These are phyloP conservation scores for Lentinula sp. DNA, from an alignment of 768 basidiomycete species.

Conservation along the genomic window DNA sequence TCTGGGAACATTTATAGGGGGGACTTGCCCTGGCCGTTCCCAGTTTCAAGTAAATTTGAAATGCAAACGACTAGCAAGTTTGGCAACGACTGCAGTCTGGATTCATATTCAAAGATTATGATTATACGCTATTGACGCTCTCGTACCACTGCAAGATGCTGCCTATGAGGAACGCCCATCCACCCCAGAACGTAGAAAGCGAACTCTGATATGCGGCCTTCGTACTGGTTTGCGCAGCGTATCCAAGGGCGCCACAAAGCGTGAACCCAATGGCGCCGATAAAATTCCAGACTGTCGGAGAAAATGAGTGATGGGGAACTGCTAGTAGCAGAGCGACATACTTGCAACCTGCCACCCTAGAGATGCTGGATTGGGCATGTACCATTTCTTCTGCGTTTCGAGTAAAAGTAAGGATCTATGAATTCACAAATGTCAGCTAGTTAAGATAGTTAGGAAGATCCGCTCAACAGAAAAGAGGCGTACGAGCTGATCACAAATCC, in stretches of 20 bases:
- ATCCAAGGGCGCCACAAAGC: slow-evolving; percentile 53
- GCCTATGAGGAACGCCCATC: slow-evolving; percentile 60
- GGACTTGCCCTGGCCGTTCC: neutral
- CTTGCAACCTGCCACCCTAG: slow-evolving; percentile 54
- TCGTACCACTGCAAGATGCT: slow-evolving; percentile 52
- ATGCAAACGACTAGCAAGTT: neutral
- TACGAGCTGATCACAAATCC: slow-evolving; percentile 51
- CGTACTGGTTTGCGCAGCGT: slow-evolving; percentile 21
- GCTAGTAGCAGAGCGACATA: slow-evolving; percentile 11
- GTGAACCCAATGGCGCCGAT: slow-evolving; percentile 54
- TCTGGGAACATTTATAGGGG: neutral
- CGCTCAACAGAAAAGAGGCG: slow-evolving; percentile 3
- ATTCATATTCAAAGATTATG: neutral
- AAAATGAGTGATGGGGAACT: neutral
- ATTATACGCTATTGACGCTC: slow-evolving; percentile 25
- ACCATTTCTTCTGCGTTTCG: slow-evolving; percentile 54
- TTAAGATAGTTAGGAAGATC: too few relatives aligned
- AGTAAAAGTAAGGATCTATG: slow-evolving; percentile 38
- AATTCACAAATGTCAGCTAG: neutral
- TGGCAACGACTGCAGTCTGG: neutral
- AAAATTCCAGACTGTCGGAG: slow-evolving; percentile 47
- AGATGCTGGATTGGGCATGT: slow-evolving; percentile 30
- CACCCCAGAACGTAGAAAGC: slow-evolving; percentile 51
- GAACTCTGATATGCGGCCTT: slow-evolving; percentile 45
- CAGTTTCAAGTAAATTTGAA: neutral